Evolutionary conservation across 2,329 filamentous ascomycete species (phyloP), one percentile per base, ranked within the genome.

Genomic region (Monilinia laxa): DNA sequence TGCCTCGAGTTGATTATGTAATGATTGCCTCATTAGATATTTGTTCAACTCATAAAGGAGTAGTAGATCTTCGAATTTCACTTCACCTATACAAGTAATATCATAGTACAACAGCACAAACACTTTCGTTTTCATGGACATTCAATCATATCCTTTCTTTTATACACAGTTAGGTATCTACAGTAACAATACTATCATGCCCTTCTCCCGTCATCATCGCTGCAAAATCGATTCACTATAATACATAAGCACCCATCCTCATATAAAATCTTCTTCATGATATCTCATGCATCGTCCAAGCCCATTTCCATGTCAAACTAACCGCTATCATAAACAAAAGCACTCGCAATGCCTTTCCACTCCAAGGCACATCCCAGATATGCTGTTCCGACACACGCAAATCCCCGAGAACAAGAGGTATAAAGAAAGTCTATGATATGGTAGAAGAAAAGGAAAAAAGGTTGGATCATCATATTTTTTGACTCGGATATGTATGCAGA

Each of bases 161-260:
- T 68, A 62, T 70, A 70, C 68, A 70, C 64, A 64, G 58, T 49
- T 67, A 68, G 54, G 51, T 68, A 70, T 70, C 54, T 67, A 68
- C 64, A 67, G 45, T 53, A 38, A 58, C 67, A 67, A 51, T 38
- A 51, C 25, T 51, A 53, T 59, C 56, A 62, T 54, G 47, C 63
- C 63, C 10, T 64, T 40, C 59, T 54, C 53, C 49, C 49, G 28
- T 55, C 55, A 9, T 54, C 63, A 25, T 52, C 40, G 54, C 40
- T 55, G 45, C 51, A 68, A 59, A 59, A 47, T 35, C 25, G 23
- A 47, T 47, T 57, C 56, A 67, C 67, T 70, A 70, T 70, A 68
- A 67, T 70, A 68, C 64, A 67, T 49, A 62, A 47, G 35, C 47
- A 49, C n/a, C 31, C 52, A 54, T 66, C 23, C 38, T 56, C 49